Evolutionary conservation across 352 stramenopile genomes (phyloP), one percentile per base, ranked within the genome.

Genomic region (Phytophthora agathidicida): DNA sequence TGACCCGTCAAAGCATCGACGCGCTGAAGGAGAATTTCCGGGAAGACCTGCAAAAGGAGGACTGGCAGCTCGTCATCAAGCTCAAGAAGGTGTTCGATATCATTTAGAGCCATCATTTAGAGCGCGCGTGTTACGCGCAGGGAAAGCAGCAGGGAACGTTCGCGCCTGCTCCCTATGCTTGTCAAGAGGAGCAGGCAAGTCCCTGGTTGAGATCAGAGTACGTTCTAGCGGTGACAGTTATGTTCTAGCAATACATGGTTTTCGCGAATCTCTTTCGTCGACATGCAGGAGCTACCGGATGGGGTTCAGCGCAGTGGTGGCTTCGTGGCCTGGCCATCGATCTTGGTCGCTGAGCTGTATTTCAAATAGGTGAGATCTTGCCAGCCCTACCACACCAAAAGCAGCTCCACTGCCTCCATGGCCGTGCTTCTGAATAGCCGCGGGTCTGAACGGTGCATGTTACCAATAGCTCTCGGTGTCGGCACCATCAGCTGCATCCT

Each of bases 41-140:
- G 68, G 95, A 98, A 55, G 96, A 99, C 66, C 71, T 99, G 27
- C 96, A 97, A 68, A 98, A 98, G 69, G 96, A 99, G 60, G 97
- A 99, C 79, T 99, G 97, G 95, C 89, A 96, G 63, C 86, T 99
- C 31, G 96, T 99, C 43, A 96, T 99, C 50, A 98, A 99, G 77
- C 93, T 99, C 58, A 99, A 99, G 79, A 98, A 98, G 82, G 91
- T 99, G 41, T 99, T 98, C 68, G 89, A 97, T 68, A 98, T 99
- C 74, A 96, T 98, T 78, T 99, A 97, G 85, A 82, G 53, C 35
- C n/a, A 98, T 99, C 74, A 96, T 98, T 78, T 99, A 97, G 85
- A 82, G 53, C 35, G 57, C 33, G 33, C 16, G 44, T 26, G 33
- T 53, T 26, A 54, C 50, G 35, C 23, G 45, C 28, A 54, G 35